Conservation (phyloP, 2,329 filamentous ascomycete genomes). For the Colletotrichum orbiculare region DNA sequence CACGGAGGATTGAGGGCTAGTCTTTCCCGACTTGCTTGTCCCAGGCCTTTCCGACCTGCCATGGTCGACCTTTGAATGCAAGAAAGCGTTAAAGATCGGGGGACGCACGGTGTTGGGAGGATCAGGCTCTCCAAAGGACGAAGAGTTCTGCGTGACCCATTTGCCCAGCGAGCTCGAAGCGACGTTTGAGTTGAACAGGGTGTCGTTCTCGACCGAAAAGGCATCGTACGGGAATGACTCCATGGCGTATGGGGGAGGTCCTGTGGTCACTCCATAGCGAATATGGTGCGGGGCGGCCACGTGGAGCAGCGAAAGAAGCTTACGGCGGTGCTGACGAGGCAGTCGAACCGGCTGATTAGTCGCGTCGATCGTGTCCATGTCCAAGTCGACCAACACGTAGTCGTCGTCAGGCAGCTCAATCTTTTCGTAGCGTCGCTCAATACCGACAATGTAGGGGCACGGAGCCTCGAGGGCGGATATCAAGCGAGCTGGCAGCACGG, state of each 20-base stretch:
- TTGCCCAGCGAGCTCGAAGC: conserved; percentile 80
- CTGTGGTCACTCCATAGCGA: conserved; percentile 85
- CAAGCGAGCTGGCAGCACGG: conserved; percentile 86
- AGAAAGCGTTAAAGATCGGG: conserved; percentile 91
- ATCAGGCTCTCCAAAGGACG: conserved; percentile 80
- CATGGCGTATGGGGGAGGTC: conserved; percentile 90
- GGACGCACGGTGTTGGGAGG: conserved; percentile 62
- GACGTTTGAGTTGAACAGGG: conserved; percentile 80
- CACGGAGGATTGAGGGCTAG: conserved; percentile 71
- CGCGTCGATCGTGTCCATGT: conserved; percentile 89
- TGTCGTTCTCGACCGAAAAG: conserved; percentile 87
- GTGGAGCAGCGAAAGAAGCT: conserved; percentile 88
- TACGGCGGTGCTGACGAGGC: conserved; percentile 89
- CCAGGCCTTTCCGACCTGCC: conserved; percentile 79
- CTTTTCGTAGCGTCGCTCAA: conserved; percentile 90
- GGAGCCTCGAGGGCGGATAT: conserved; percentile 93
- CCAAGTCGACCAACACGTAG: conserved; percentile 93
- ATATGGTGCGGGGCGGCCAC: conserved; percentile 90
- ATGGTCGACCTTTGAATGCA: conserved; percentile 77
- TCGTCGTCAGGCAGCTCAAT: conserved; percentile 92
- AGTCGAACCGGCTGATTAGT: conserved; percentile 81
- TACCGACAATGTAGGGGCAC: conserved; percentile 96
- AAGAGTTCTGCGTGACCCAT: conserved; percentile 89
- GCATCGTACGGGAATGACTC: conserved; percentile 93
- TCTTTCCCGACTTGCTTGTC: conserved; percentile 74